These are phyloP conservation scores for Mycena haematopus DNA, from an alignment of 768 basidiomycete species.

Conservation along the genomic window DNA sequence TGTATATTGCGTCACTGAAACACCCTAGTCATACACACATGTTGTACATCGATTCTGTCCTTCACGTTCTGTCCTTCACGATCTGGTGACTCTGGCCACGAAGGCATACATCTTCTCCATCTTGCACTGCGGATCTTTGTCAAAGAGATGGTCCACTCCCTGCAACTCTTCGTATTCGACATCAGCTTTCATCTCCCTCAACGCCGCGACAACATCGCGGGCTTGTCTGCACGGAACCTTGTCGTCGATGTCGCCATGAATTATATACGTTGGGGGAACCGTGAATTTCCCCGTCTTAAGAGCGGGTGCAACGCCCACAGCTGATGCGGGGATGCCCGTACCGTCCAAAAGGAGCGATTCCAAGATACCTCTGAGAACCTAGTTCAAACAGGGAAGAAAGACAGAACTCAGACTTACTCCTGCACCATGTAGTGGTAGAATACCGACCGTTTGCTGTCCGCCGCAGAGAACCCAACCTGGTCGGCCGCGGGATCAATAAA, in stretches of 20 bases:
- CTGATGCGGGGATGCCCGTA: slow-evolving; percentile 37
- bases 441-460: slow-evolving; percentile 37
- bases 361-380: slow-evolving; percentile 37
- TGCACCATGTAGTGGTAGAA: slow-evolving; percentile 50
- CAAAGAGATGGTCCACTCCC: slow-evolving; percentile 43
- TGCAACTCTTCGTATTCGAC: slow-evolving; percentile 43
- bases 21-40: not conserved
- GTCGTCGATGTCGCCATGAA: slow-evolving; percentile 45
- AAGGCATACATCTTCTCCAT: slow-evolving; percentile 47
- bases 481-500: slow-evolving; percentile 38
- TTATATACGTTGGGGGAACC: slow-evolving; percentile 41
- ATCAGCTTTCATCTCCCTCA: slow-evolving; percentile 32
- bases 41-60: not conserved
- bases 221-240: slow-evolving; percentile 44
- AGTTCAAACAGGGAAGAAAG: not conserved
- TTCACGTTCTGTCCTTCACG: slow-evolving; percentile 7
- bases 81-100: slow-evolving; percentile 30
- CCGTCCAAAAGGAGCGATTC: slow-evolving; percentile 39
- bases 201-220: slow-evolving; percentile 39
- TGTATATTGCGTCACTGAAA: not conserved
- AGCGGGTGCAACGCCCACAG: slow-evolving; percentile 39
- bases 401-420: slow-evolving; percentile 37
- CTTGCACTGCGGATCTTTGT: slow-evolving; percentile 36
- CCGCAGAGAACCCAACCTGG: slow-evolving; percentile 34
- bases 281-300: slow-evolving; percentile 35